Percentiles rank a stretch among this genome's conserved stretches.
Conservation (phyloP, 2,329 filamentous ascomycete genomes). For the Xylaria sp. region DNA sequence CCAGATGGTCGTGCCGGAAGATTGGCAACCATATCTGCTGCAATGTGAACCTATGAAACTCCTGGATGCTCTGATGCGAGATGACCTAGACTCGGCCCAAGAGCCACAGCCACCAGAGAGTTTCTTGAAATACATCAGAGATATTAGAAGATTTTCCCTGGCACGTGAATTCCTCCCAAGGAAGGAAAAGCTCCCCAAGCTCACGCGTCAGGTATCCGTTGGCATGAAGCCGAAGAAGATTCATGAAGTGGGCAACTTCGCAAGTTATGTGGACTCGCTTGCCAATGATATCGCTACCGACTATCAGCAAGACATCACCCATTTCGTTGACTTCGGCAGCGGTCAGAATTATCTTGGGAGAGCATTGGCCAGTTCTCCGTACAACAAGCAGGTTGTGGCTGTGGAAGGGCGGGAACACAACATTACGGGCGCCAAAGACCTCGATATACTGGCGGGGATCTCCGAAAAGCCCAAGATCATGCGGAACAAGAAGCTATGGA, state of each 20-base stretch:
- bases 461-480: conserved; percentile 72
- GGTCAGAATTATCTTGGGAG: conserved; percentile 96
- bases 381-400: conserved; percentile 84
- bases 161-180: conserved; percentile 58
- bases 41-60: conserved; percentile 72
- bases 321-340: conserved; percentile 94
- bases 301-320: conserved; percentile 67
- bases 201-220: conserved; percentile 74
- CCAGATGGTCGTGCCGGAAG: conserved; percentile 70
- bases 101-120: conserved; percentile 50
- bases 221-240: conserved; percentile 97
- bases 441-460: conserved; percentile 81
- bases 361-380: conserved; percentile 80
- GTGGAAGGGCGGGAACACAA: conserved; percentile 88
- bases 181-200: conserved; percentile 51
- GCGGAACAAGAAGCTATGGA: conserved; percentile 82
- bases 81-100: conserved; percentile 60
- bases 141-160: conserved; percentile 71
- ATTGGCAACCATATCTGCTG: conserved; percentile 82
- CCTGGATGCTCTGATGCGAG: conserved; percentile 78
- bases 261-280: conserved; percentile 74
- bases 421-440: conserved; percentile 79
- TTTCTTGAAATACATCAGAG: conserved; percentile 71
- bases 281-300: conserved; percentile 60
- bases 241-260: conserved; percentile 90